phyloP scores from a whole-genome alignment of 768 basidiomycete species.

The Leccinum disarticulatum region DNA sequence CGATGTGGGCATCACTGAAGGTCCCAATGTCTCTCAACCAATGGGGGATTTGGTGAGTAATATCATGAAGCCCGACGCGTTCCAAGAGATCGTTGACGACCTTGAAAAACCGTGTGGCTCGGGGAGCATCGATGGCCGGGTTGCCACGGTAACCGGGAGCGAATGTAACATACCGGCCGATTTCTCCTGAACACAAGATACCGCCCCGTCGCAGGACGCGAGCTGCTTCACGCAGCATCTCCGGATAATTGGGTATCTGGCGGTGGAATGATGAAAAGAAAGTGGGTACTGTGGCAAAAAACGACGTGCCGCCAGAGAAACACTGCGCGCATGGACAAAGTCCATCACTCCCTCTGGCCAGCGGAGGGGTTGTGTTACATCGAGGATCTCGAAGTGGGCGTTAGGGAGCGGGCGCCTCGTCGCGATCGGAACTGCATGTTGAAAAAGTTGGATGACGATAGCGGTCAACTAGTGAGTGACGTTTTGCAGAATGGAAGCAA shows the following conservation, averaged over 20 bases:
- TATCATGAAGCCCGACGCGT: constrained; percentile 38
- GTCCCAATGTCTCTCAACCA: constrained; percentile 36
- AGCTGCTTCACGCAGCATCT: constrained; percentile 54
- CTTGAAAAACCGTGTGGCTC: constrained; percentile 33
- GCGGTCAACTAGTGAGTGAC: constrained; percentile 11
- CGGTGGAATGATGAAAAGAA: constrained; percentile 16
- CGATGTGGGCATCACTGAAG: constrained; percentile 43
- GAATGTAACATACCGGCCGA: constrained; percentile 45
- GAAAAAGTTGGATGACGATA: constrained; percentile 9
- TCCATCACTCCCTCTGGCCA: constrained; percentile 61
- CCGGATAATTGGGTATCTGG: constrained; percentile 57
- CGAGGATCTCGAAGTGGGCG: constrained; percentile 64
- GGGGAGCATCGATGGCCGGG: constrained; percentile 25
- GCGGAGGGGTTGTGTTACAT: constrained; percentile 52
- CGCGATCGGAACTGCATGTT: constrained; percentile 61
- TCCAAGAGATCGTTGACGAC: constrained; percentile 43
- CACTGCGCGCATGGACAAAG: constrained; percentile 61
- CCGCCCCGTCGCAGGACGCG: constrained; percentile 73
- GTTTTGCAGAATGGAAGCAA: constrained; percentile 10
- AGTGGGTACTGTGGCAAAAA: not conserved
- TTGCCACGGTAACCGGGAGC: constrained; percentile 32
- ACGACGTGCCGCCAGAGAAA: constrained; percentile 60
- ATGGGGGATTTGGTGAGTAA: constrained; percentile 38
- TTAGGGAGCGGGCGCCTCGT: constrained; percentile 61
- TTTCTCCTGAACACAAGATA: constrained; percentile 65